phyloP scores from a whole-genome alignment of 1,139 yeast genomes.

The Suhomyces kunorum region DNA sequence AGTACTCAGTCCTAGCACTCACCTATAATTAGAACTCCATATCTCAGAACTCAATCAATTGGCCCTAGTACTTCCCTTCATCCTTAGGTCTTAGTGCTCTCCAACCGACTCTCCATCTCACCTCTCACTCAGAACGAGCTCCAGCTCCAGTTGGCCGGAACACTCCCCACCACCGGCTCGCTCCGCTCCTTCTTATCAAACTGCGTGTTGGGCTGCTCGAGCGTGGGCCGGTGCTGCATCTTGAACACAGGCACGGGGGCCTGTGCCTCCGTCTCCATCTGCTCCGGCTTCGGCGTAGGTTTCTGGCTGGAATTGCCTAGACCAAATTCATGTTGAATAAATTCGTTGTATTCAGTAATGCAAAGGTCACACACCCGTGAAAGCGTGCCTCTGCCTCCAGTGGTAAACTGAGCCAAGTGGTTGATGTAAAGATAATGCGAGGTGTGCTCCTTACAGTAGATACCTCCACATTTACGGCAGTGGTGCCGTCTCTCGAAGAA shows the following conservation, averaged over 20 bases:
- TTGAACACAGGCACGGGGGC: constrained; percentile 7
- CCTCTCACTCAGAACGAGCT: constrained; percentile 52
- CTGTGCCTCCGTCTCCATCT: neutral
- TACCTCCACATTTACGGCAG: constrained; percentile 91
- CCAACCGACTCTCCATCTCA: neutral
- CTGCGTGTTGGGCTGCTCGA: constrained; percentile 7
- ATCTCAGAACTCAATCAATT: no score
- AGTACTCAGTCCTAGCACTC: no score
- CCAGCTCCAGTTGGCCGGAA: constrained; percentile 84
- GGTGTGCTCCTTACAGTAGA: constrained; percentile 75
- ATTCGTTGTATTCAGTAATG: constrained; percentile 65
- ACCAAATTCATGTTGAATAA: constrained; percentile 46
- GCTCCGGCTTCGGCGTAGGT: neutral
- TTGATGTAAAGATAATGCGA: constrained; percentile 62
- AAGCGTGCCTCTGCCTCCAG: constrained; percentile 72
- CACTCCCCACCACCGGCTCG: constrained; percentile 50
- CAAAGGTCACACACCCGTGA: constrained; percentile 81
- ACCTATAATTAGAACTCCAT: no score
- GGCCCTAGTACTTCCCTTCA: no score
- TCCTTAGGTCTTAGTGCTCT: no score
- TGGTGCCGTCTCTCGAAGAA: constrained; percentile 89
- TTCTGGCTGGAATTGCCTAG: constrained; percentile 15
- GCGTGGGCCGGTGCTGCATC: constrained; percentile 4
- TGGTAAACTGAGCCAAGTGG: constrained; percentile 67
- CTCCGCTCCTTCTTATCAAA: constrained; percentile 16